These are phyloP conservation scores for Tuctoria greenei DNA, from an alignment of 176 grass and related monocot genomes.

Conservation along the genomic window DNA sequence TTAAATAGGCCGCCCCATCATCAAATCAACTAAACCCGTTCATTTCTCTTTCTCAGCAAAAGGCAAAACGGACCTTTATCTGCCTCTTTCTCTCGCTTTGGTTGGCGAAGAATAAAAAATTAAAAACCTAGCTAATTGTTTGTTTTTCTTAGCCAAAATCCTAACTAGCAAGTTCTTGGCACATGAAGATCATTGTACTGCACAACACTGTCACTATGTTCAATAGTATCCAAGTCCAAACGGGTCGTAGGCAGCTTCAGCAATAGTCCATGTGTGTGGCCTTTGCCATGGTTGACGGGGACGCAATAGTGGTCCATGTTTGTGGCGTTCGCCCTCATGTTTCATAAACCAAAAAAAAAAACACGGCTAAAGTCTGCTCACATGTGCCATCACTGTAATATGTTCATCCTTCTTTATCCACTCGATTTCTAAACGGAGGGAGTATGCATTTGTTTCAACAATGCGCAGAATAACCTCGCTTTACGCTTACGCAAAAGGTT, in stretches of 20 bases:
- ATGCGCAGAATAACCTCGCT: background rate
- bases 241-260: background rate
- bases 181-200: background rate
- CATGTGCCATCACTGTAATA: background rate
- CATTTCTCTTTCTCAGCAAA: slow-evolving; percentile 4
- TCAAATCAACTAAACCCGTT: slow-evolving; percentile 23
- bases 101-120: background rate
- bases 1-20: background rate
- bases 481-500: background rate
- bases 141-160: background rate
- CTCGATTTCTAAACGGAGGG: background rate
- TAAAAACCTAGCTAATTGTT: background rate
- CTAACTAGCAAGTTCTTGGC: background rate
- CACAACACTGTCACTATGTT: background rate
- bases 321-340: background rate
- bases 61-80: background rate
- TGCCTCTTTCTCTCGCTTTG: background rate
- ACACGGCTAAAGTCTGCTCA: background rate
- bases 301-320: background rate
- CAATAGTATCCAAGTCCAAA: background rate
- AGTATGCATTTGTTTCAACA: background rate
- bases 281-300: background rate
- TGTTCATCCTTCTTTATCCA: background rate
- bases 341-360: too few relatives aligned
- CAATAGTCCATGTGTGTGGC: background rate